Evolutionary conservation across 108 stramenopile species (phyloP), one percentile per base, ranked within the genome.

Genomic region (Cyclostephanos tholiformis): DNA sequence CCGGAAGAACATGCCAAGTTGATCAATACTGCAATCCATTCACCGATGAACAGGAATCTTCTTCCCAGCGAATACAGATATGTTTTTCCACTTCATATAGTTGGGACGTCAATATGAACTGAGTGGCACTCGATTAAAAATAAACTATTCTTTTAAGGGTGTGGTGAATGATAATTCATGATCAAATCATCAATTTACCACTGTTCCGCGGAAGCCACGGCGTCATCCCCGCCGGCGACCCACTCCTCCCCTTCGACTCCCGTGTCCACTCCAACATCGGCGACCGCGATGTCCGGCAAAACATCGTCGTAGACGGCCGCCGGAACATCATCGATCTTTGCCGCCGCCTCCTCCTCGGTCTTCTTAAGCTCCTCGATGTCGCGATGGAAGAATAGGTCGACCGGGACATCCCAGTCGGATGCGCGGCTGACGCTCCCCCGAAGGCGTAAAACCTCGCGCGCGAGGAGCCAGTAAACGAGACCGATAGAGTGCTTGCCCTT

Each of bases 351-450:
- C 58, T 99, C 99, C 66, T 99, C 98, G 36, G 63, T 88, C 88
- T 97, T 97, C 94, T 99, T 98, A 63, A 99, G 86, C 89, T 99
- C 99, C 71, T 99, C 99, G 63, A 97, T 86, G 82, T 99, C 99
- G 84, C 98, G 97, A 93, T 99, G 97, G 95, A 99, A 99, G 96
- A 99, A 99, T 43, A 99, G 94, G 89, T 99, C 99, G 48, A 99
- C 98, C 36, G 98, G 97, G 23, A 99, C 98, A 67, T 96, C 95
- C 99, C 99, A 99, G 70, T 93, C 88, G 19, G 72, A 71, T 30
- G 77, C 67, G 72, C 97, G 92, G 86, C 88, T 85, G 67, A 99
- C 93, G 69, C 94, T 86, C 85, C 99, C 99, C 58, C 99, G 96
- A 58, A 99, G 85, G 58, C 98, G 91, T 32, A 99, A 87, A 62